Base-by-base conservation (phyloP, 1,284 basidiomycete species). In the Coniferiporia sulphurascens region DNA sequence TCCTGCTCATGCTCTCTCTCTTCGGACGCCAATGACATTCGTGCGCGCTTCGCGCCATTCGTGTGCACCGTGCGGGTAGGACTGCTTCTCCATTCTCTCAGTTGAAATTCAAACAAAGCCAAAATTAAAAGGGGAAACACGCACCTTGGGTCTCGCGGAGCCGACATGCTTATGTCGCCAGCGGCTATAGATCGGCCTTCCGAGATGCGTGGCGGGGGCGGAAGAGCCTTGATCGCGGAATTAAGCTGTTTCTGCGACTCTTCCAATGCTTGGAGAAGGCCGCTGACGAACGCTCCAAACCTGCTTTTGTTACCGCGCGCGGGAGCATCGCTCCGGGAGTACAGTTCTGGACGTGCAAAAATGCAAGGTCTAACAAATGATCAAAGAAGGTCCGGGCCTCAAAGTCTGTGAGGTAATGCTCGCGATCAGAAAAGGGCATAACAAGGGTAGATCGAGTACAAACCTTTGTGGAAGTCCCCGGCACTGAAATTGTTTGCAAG, bases 291-390 rank as follows among this genome's bases (percentile, higher is more conserved):
- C 56, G 38, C 21, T 63, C 50, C 15, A 67, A 36, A 17, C 61
- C 61, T 4, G 45, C 51, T 35, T 64, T 65, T 3, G 64, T 48
- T 3, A 66, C 55, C 1, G 65, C 61, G 60, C 41, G 56, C 49
- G 19, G 54, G 41, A 10, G 60, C 22, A 44, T 54, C 52, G 61
- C 53, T 55, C 19, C 55, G 36, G 46, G 17, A 45, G 43, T 57
- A 48, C 15, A 56, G 36, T 22, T 62, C 48, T 64, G 61, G 17
- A 64, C 58, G 38, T 61, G 48, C 15, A 52, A 45, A 6, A 61
- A 27, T 0, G 66, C 64, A 17, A 67, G 48, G 10, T 63, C 59
- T 5, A 59, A 58, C 7, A 67, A 50, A 38, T 63, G 52, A 8
- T 61, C 54, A 21, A 63, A 53, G 57, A 66, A 64, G 7, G 50